phyloP scores from a whole-genome alignment of 352 stramenopile species.

The Phytopythium mirpurense region DNA sequence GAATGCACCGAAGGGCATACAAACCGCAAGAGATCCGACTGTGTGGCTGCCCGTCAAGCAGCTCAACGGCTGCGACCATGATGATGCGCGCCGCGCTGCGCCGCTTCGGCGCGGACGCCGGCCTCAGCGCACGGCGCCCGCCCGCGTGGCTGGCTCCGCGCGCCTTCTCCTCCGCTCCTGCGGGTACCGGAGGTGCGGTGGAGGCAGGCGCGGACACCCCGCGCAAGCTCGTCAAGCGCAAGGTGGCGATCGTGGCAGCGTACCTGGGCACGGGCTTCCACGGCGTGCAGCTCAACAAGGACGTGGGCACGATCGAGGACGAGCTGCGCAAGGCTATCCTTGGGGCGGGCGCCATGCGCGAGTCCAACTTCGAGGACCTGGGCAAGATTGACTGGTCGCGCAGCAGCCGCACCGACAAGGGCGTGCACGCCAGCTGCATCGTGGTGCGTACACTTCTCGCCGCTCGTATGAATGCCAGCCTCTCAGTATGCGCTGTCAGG shows the following conservation, averaged over 20 bases:
- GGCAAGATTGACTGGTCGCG: constrained; percentile 88
- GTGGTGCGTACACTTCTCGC: constrained; percentile 47
- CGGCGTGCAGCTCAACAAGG: constrained; percentile 72
- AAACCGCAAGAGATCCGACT: not conserved
- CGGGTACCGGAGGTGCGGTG: no score
- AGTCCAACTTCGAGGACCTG: constrained; percentile 86
- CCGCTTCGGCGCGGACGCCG: not conserved
- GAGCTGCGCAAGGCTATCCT: constrained; percentile 79
- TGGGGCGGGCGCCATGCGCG: constrained; percentile 71
- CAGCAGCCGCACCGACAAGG: constrained; percentile 90
- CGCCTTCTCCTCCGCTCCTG: constrained; percentile 1
- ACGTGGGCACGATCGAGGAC: constrained; percentile 83
- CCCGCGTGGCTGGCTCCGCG: not conserved
- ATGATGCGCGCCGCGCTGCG: constrained; percentile 7
- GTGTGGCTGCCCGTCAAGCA: not conserved
- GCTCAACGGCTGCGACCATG: not conserved
- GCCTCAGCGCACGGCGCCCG: not conserved
- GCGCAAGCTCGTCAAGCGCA: constrained; percentile 73
- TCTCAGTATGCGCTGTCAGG: not conserved
- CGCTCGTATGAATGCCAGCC: not conserved
- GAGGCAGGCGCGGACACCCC: not conserved
- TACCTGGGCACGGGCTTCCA: constrained; percentile 83
- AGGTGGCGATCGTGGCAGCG: constrained; percentile 80
- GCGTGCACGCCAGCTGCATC: constrained; percentile 87
- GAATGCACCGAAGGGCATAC: not conserved